Percentiles rank a stretch among this genome's conserved stretches.
Evolutionary conservation across 352 stramenopile genomes (phyloP).

Genomic region (Plasmopara halstedii): DNA sequence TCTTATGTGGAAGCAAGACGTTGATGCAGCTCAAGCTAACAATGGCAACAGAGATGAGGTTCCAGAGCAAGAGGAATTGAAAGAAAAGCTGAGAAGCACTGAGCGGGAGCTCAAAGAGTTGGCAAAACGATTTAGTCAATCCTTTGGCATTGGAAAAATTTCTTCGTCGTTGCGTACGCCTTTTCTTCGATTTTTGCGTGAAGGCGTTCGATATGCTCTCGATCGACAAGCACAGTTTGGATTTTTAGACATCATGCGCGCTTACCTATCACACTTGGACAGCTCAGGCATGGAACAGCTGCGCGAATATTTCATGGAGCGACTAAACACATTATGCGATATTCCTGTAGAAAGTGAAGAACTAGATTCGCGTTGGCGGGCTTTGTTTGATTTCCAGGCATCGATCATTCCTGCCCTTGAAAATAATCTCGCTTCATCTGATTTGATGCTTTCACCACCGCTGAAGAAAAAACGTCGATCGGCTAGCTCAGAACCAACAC

Average conservation of each 20-base stretch:
- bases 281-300: conserved; percentile 52
- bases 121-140: conserved; percentile 75
- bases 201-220: conserved; percentile 70
- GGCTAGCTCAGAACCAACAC: conserved; percentile 27
- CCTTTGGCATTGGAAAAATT: conserved; percentile 72
- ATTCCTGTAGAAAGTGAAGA: conserved; percentile 33
- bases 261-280: conserved; percentile 71
- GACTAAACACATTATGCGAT: conserved; percentile 38
- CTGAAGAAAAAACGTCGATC: conserved; percentile 27
- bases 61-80: conserved; percentile 46
- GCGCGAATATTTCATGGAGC: conserved; percentile 58
- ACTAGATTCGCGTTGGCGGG: conserved; percentile 38
- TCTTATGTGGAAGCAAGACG: conserved; percentile 55
- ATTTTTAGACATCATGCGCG: conserved; percentile 62
- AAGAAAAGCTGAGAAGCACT: conserved; percentile 39
- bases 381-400: conserved; percentile 65
- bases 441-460: conserved; percentile 16
- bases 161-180: conserved; percentile 47
- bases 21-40: conserved; percentile 16
- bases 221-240: conserved; percentile 46
- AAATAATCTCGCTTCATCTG: conserved; percentile 6
- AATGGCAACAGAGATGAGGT: conserved; percentile 17
- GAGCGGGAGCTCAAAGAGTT: conserved; percentile 60
- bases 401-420: conserved; percentile 22
- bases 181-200: conserved; percentile 77